A percentile compares a stretch with the other conserved stretches of the same genome.
These are phyloP conservation scores for Crithidia acanthocephali DNA, from an alignment of 208 protist species.

Conservation along the genomic window DNA sequence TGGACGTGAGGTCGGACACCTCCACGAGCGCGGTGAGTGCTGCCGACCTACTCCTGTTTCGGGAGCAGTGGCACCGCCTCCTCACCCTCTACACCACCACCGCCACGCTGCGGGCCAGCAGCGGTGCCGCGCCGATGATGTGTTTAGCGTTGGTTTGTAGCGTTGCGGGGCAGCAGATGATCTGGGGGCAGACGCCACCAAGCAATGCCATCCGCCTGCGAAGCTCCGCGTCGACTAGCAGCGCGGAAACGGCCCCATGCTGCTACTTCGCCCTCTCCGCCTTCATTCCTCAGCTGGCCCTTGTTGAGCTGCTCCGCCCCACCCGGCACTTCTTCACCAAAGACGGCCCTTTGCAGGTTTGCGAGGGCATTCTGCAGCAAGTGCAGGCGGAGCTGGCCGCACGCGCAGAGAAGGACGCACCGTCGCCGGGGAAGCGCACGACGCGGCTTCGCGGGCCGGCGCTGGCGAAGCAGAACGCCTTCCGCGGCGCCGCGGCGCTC, in stretches of 20 bases:
- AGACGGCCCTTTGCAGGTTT: slow-evolving; percentile 19
- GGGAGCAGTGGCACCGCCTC: slow-evolving; percentile 22
- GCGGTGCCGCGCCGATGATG: slow-evolving; percentile 5
- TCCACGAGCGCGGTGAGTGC: neutral
- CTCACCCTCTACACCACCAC: slow-evolving; percentile 22
- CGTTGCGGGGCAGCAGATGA: slow-evolving; percentile 18
- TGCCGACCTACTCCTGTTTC: slow-evolving; percentile 1
- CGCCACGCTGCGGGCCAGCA: neutral
- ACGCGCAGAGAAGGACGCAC: neutral
- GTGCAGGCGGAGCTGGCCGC: slow-evolving; percentile 17
- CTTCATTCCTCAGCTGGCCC: slow-evolving; percentile 24
- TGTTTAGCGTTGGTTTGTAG: slow-evolving; percentile 37
- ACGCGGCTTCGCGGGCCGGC: slow-evolving; percentile 29
- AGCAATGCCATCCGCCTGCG: neutral
- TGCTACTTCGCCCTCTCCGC: slow-evolving; percentile 27
- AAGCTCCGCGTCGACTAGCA: neutral
- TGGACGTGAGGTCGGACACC: slow-evolving; percentile 5
- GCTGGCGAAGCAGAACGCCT: slow-evolving; percentile 18
- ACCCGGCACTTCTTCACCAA: slow-evolving; percentile 24
- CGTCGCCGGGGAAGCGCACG: slow-evolving; percentile 8
- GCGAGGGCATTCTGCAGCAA: slow-evolving; percentile 14
- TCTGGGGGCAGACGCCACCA: slow-evolving; percentile 18
- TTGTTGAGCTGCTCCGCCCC: slow-evolving; percentile 32
- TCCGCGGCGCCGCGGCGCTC: neutral
- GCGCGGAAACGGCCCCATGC: slow-evolving; percentile 11